Evolutionary conservation across 2,329 filamentous ascomycete species (phyloP).

Genomic region (Exophiala calicioides): DNA sequence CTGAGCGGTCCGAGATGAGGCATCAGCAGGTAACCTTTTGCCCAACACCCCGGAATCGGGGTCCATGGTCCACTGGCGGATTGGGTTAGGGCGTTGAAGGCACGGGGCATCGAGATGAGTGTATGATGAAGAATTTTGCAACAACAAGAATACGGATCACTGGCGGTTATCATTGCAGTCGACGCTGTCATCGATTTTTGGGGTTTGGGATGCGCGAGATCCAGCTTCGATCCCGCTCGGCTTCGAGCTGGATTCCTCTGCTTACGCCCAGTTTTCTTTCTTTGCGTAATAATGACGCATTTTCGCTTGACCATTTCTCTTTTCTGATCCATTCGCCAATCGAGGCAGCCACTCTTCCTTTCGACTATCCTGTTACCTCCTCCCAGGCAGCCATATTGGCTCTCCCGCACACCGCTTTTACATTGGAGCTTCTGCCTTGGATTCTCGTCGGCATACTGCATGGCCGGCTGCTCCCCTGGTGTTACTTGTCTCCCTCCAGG

Average conservation of each 20-base stretch:
- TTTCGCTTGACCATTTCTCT: too few relatives aligned
- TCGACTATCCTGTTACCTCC: too few relatives aligned
- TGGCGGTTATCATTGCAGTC: conserved; percentile 21
- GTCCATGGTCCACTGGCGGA: conserved; percentile 16
- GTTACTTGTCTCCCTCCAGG: too few relatives aligned
- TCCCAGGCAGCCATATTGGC: too few relatives aligned
- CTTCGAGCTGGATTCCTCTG: conserved; percentile 3
- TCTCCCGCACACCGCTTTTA: too few relatives aligned
- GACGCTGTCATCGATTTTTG: conserved; percentile 6
- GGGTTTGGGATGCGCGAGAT: conserved; percentile 3
- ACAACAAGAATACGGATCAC: conserved; percentile 16
- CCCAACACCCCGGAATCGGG: conserved; percentile 8
- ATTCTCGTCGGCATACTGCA: too few relatives aligned
- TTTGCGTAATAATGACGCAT: too few relatives aligned
- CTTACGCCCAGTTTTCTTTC: too few relatives aligned
- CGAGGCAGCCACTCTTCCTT: too few relatives aligned
- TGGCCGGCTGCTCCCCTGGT: too few relatives aligned
- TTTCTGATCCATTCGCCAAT: too few relatives aligned
- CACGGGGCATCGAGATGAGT: conserved; percentile 22
- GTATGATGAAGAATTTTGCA: conserved; percentile 20
- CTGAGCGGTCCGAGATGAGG: conserved; percentile 3
- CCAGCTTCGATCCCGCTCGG: neutral
- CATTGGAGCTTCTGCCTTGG: too few relatives aligned
- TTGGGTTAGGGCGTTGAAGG: conserved; percentile 18
- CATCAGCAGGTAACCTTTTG: conserved; percentile 5